Evolutionary conservation across 129 eudicot species (phyloP), one percentile per base, ranked within the genome.

Genomic region (Lonicera japonica): DNA sequence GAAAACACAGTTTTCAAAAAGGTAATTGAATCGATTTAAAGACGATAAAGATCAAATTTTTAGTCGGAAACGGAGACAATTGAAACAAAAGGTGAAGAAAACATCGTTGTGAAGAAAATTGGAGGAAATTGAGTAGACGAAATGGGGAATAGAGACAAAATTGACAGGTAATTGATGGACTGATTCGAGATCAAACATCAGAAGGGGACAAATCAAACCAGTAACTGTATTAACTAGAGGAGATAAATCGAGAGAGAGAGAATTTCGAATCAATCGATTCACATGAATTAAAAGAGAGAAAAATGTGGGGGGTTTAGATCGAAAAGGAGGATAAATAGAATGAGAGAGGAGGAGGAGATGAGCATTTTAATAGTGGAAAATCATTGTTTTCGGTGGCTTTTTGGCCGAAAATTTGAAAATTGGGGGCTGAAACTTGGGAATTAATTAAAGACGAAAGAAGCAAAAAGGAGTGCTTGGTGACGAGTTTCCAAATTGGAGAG

Each of bases 11-110:
- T 8, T 34, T 23, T 20, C 16, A 36, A 8, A 48, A n/a, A 2
- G 40, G 62, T 18, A 55, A 66, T 21, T 29, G 0, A 5, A 3
- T 8, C 5, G 20, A 47, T n/a, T 9, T 13, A 38, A 7, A 25
- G 46, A 24, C 20, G 25, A 15, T 29, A 39, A 66, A 50, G 15
- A 54, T 81, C 76, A 82, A 70, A 63, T 70, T 80, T 89, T 80
- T 53, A 70, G 73, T 60, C 90, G 95, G 63, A 75, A 85, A 63
- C 78, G 71, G 55, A 78, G 65, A 71, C 76, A 80, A 82, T 72
- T 67, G 19, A 73, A 64, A 57, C 77, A 76, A 48, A 71, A 66
- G 0, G 71, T 73, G 58, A 78, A 76, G 52, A 53, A 77, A 70
- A 54, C 58, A 18, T 70, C 65, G 13, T 79, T 70, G 55, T 75